phyloP scores from a whole-genome alignment of 805 yeast species.

The Candida yuanshanica region DNA sequence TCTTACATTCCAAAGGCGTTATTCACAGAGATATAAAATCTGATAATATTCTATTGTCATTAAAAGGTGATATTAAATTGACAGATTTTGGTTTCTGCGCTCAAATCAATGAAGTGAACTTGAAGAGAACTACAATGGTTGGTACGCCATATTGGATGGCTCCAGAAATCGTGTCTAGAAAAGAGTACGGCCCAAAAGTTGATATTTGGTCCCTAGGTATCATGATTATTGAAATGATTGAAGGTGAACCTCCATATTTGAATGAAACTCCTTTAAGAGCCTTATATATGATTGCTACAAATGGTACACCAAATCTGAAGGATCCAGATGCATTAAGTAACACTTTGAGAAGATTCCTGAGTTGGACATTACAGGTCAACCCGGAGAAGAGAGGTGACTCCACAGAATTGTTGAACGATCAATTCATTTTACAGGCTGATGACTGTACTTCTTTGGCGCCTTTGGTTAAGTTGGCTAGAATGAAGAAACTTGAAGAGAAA shows the following conservation, averaged over 20 bases:
- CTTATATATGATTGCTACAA: constrained; percentile 87
- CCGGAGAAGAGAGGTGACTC: constrained; percentile 80
- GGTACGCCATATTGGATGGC: constrained; percentile 99
- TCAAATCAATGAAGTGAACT: constrained; percentile 71
- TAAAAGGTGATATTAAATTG: constrained; percentile 84
- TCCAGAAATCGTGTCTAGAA: constrained; percentile 93
- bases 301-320: constrained; percentile 91
- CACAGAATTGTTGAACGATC: constrained; percentile 59
- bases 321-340: constrained; percentile 76
- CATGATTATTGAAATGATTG: constrained; percentile 98
- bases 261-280: constrained; percentile 96
- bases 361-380: constrained; percentile 76
- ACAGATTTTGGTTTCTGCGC: constrained; percentile 98
- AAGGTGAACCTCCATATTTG: constrained; percentile 97
- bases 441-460: constrained; percentile 61
- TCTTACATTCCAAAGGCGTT: constrained; percentile 86
- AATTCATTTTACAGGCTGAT: constrained; percentile 59
- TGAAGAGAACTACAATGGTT: constrained; percentile 95
- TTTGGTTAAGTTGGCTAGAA: constrained; percentile 64
- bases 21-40: constrained; percentile 96
- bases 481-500: constrained; percentile 47
- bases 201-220: constrained; percentile 98
- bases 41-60: constrained; percentile 80
- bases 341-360: constrained; percentile 62
- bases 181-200: constrained; percentile 94